phyloP scores from a whole-genome alignment of 2,329 filamentous ascomycete species.

The Gliomastix tumulicola region DNA sequence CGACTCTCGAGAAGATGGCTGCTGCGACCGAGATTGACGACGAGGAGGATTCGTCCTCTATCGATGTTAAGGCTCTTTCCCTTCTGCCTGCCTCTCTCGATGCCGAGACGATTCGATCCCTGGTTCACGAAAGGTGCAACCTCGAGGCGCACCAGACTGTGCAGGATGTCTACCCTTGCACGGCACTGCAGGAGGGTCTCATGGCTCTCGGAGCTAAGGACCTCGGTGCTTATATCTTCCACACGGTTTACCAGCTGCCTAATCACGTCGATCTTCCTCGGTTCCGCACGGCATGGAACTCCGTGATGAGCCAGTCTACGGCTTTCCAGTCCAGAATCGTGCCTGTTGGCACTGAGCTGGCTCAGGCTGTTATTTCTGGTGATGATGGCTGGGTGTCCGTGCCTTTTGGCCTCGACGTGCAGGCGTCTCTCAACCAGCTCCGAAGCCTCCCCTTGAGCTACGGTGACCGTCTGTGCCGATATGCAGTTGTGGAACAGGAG shows the following conservation, averaged over 20 bases:
- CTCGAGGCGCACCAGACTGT: background rate
- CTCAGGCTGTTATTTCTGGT: slow-evolving; percentile 6
- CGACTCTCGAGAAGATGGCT: slow-evolving; percentile 1
- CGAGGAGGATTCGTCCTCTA: background rate
- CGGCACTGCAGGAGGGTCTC: slow-evolving; percentile 26
- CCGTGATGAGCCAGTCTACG: background rate
- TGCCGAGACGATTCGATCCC: background rate
- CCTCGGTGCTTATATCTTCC: slow-evolving; percentile 22
- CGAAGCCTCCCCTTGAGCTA: slow-evolving; percentile 20
- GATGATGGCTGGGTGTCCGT: background rate
- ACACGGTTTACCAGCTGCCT: slow-evolving; percentile 12
- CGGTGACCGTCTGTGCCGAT: slow-evolving; percentile 2
- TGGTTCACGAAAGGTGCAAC: background rate
- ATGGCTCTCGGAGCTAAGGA: slow-evolving; percentile 21
- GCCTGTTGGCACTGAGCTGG: slow-evolving; percentile 3
- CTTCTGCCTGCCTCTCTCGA: background rate
- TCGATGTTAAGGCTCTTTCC: background rate
- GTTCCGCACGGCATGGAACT: slow-evolving; percentile 7
- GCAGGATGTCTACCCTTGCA: slow-evolving; percentile 16
- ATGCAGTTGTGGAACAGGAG: background rate
- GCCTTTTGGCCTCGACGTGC: slow-evolving; percentile 48
- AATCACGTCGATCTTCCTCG: slow-evolving; percentile 9
- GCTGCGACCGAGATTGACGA: background rate
- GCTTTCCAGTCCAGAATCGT: slow-evolving; percentile 6
- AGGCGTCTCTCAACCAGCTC: slow-evolving; percentile 66